A percentile compares a stretch with the other conserved stretches of the same genome.
Evolutionary conservation across 176 grass and related monocot species (phyloP).

Genomic region (sorghum (Sorghum bicolor)): Sorghum_bicolor_NCBIv3 NC_012871.2:76065501-76066000

Average conservation of each 20-base stretch:
- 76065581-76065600: constrained; percentile 47
- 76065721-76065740: constrained; percentile 67
- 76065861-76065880: background rate
- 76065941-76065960: constrained; percentile 12
- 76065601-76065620: constrained; percentile 53
- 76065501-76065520: constrained; percentile 26
- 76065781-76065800: background rate
- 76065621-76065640: constrained; percentile 79
- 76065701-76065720: constrained; percentile 43
- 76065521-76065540: constrained; percentile 7
- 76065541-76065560: constrained; percentile 53
- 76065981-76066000: background rate
- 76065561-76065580: constrained; percentile 55
- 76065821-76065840: background rate
- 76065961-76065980: background rate
- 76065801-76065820: background rate
- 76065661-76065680: constrained; percentile 63
- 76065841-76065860: background rate
- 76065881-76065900: background rate
- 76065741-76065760: constrained; percentile 65
- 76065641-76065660: constrained; percentile 58
- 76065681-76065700: constrained; percentile 53
- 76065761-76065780: background rate
- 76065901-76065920: background rate
- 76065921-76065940: background rate